Conservation (phyloP, 805 yeast genomes). For the Monosporozyma siamensis region DNA sequence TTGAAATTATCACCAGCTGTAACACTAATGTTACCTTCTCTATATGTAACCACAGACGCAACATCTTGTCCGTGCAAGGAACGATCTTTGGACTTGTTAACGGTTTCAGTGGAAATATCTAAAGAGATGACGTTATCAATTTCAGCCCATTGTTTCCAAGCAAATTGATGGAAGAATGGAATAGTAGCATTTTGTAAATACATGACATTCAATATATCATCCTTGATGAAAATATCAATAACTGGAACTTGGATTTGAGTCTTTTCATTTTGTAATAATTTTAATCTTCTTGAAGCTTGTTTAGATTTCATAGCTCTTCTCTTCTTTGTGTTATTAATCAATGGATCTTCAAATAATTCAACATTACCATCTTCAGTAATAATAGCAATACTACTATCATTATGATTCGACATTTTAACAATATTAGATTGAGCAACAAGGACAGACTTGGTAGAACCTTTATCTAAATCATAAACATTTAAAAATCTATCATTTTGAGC, state of each 20-base stretch:
- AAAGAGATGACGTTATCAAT: slow-evolving; percentile 35
- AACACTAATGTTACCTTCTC: slow-evolving; percentile 52
- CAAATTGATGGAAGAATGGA: slow-evolving; percentile 47
- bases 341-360: slow-evolving; percentile 62
- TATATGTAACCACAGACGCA: slow-evolving; percentile 47
- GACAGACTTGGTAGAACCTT: slow-evolving; percentile 40
- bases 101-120: slow-evolving; percentile 3
- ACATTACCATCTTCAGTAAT: slow-evolving; percentile 67
- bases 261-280: slow-evolving; percentile 33
- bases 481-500: slow-evolving; percentile 78
- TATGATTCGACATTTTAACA: slow-evolving; percentile 32
- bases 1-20: slow-evolving; percentile 56
- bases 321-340: slow-evolving; percentile 28
- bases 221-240: slow-evolving; percentile 27
- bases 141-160: slow-evolving; percentile 31
- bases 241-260: slow-evolving; percentile 14
- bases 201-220: slow-evolving; percentile 35
- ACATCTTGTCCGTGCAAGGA: slow-evolving; percentile 33
- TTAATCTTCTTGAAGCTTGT: slow-evolving; percentile 38
- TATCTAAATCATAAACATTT: slow-evolving; percentile 44
- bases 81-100: slow-evolving; percentile 12
- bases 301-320: slow-evolving; percentile 46
- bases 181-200: slow-evolving; percentile 58
- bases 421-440: slow-evolving; percentile 65
- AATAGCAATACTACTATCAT: slow-evolving; percentile 30